Percentiles rank a stretch among this genome's conserved stretches.
Evolutionary conservation across 805 yeast genomes (phyloP).

Genomic region (Ogataea henricii): DNA sequence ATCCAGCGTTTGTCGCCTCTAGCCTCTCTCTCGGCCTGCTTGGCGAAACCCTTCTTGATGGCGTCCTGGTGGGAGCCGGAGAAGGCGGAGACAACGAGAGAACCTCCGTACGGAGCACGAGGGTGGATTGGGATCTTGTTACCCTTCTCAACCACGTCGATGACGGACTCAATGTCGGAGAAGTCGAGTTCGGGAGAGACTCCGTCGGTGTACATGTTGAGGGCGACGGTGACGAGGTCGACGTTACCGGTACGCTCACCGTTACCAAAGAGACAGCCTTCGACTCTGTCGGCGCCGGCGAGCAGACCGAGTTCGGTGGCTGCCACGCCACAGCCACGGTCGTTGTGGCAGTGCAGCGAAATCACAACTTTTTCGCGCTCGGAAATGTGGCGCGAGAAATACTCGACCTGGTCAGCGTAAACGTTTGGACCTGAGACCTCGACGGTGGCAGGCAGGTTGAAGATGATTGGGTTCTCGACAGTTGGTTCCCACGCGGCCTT

Average conservation of each 20-base stretch:
- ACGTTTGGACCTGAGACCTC: slow-evolving; percentile 76
- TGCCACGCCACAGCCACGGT: slow-evolving; percentile 83
- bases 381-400: slow-evolving; percentile 63
- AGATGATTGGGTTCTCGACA: slow-evolving; percentile 70
- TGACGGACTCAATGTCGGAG: slow-evolving; percentile 64
- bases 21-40: slow-evolving; percentile 52
- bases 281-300: slow-evolving; percentile 87
- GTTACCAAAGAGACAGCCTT: slow-evolving; percentile 80
- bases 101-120: slow-evolving; percentile 82
- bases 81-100: slow-evolving; percentile 76
- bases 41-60: slow-evolving; percentile 41
- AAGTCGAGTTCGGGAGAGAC: slow-evolving; percentile 71
- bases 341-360: slow-evolving; percentile 77
- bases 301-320: slow-evolving; percentile 74
- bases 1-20: slow-evolving; percentile 58
- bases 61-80: slow-evolving; percentile 54
- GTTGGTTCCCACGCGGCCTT: slow-evolving; percentile 79
- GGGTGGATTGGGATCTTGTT: slow-evolving; percentile 74
- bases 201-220: slow-evolving; percentile 79
- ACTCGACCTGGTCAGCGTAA: slow-evolving; percentile 81
- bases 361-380: slow-evolving; percentile 73
- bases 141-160: slow-evolving; percentile 72
- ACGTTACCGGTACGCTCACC: slow-evolving; percentile 88
- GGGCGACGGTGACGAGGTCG: slow-evolving; percentile 72
- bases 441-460: slow-evolving; percentile 80